A percentile compares a stretch with the other conserved stretches of the same genome.
These are phyloP conservation scores for Saccharomycopsis amapae DNA, from an alignment of 805 yeast species.

Conservation along the genomic window DNA sequence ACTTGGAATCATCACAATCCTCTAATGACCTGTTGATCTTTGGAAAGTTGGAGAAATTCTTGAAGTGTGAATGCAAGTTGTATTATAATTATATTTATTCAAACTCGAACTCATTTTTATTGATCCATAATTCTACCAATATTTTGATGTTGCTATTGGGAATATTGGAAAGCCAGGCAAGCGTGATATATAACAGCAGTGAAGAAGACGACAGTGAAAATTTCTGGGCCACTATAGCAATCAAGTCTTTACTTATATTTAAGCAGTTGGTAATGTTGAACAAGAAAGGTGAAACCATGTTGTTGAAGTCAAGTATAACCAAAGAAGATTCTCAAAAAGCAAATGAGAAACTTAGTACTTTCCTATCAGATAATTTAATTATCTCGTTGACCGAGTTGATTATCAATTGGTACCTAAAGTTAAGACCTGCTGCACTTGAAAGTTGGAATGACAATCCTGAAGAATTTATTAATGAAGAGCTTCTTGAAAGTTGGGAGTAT, in stretches of 20 bases:
- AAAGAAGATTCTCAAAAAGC: constrained; percentile 57
- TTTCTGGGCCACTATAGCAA: constrained; percentile 70
- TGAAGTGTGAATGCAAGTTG: constrained; percentile 69
- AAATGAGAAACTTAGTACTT: constrained; percentile 42
- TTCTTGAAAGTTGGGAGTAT: constrained; percentile 70
- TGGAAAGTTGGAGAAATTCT: constrained; percentile 57
- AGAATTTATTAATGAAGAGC: constrained; percentile 84
- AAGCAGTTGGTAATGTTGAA: constrained; percentile 56
- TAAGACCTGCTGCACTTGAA: constrained; percentile 71
- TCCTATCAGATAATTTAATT: constrained; percentile 53
- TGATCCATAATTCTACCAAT: constrained; percentile 55
- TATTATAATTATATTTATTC: constrained; percentile 51
- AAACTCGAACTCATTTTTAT: constrained; percentile 64
- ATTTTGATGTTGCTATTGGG: constrained; percentile 56
- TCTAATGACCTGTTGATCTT: constrained; percentile 26
- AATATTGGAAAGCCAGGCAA: constrained; percentile 57
- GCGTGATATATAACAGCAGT: constrained; percentile 50
- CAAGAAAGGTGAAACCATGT: constrained; percentile 59
- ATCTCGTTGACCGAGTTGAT: constrained; percentile 57
- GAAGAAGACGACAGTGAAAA: constrained; percentile 42
- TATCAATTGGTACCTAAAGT: constrained; percentile 64
- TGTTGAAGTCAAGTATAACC: constrained; percentile 55
- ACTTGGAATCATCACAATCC: constrained; percentile 25
- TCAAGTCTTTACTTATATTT: constrained; percentile 57
- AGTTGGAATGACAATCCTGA: constrained; percentile 84